Evolutionary conservation across 1,284 basidiomycete species (phyloP), one percentile per base, ranked within the genome.

Genomic region (Entoloma clypeatum): DNA sequence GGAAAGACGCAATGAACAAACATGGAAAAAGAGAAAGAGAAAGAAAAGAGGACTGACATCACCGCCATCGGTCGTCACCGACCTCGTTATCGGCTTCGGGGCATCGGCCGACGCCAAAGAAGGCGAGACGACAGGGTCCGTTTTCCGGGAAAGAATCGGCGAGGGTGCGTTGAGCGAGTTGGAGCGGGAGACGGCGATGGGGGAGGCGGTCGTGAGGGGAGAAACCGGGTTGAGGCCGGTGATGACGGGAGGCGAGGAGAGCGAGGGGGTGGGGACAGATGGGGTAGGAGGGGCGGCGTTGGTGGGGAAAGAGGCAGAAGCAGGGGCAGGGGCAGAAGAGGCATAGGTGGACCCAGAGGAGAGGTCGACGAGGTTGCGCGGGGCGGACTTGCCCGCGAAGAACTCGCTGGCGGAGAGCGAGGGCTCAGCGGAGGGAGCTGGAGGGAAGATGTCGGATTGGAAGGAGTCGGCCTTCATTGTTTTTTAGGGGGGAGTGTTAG

Each of bases 371-470:
- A 84, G 69, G 51, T 93, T 92, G 14, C 82, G 76, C 10, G 79
- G 64, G 2, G 79, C 77, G 3, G 71, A 74, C 67, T 92, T 93
- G 36, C 92, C 93, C 3, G 71, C 65, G 64, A 98, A 92, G 69
- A 91, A 98, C 53, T 97, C 92, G 39, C 75, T 70, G 1, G 92
- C 87, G 7, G 77, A 74, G 39, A 96, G 74, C 1, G 90, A 80
- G 8, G 93, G 79, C 57, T 93, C 86, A 33, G 74, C 63, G 7
- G 90, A 90, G 0, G 83, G 83, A 1, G 92, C 95, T 11, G 89
- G 87, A 1, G 94, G 94, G 76, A 82, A 98, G 59, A 99, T 95
- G 64, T 95, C 92, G 9, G 89, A 83, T 65, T 91, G 91, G 83
- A 93, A 94, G 3, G 81, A 77, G 45, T 94, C 90, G 18, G 88